These are phyloP conservation scores for Marasmius oreades DNA, from an alignment of 1,284 basidiomycete genomes.

Conservation along the genomic window DNA sequence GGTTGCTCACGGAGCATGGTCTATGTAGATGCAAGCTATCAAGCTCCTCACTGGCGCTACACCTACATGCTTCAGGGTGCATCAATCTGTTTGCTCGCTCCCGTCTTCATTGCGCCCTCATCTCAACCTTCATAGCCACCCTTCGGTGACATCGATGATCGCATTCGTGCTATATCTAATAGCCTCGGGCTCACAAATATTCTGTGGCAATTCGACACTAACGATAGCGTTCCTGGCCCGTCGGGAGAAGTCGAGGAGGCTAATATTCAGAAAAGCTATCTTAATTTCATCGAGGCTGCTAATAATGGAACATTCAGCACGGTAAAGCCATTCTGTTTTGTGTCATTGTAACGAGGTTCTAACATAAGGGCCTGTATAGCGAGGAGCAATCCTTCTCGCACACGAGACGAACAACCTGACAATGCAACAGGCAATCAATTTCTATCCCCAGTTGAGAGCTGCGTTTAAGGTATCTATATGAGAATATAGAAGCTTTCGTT, in stretches of 20 bases:
- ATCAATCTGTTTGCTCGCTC: too few relatives aligned
- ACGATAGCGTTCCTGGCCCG: conserved; percentile 54
- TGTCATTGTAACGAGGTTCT: background rate
- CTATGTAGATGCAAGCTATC: conserved; percentile 41
- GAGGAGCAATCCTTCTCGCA: conserved; percentile 43
- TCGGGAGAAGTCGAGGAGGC: conserved; percentile 40
- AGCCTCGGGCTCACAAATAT: conserved; percentile 60
- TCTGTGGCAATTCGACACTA: conserved; percentile 67
- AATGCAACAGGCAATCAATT: conserved; percentile 23
- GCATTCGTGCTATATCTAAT: conserved; percentile 63
- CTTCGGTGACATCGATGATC: conserved; percentile 63
- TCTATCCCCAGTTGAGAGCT: conserved; percentile 28
- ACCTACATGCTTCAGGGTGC: conserved; percentile 64
- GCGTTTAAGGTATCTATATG: conserved; percentile 34
- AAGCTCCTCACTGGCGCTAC: conserved; percentile 59
- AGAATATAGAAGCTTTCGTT: background rate
- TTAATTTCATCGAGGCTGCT: conserved; percentile 33
- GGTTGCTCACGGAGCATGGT: conserved; percentile 3
- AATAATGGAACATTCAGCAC: conserved; percentile 35
- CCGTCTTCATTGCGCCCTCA: background rate
- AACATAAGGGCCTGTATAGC: conserved; percentile 21
- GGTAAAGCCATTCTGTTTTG: conserved; percentile 23
- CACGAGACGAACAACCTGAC: conserved; percentile 26
- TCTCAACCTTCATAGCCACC: conserved; percentile 42
- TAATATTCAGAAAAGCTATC: conserved; percentile 40